Evolutionary conservation across 2,329 filamentous ascomycete genomes (phyloP).

Genomic region (Penicillium sp.): DNA sequence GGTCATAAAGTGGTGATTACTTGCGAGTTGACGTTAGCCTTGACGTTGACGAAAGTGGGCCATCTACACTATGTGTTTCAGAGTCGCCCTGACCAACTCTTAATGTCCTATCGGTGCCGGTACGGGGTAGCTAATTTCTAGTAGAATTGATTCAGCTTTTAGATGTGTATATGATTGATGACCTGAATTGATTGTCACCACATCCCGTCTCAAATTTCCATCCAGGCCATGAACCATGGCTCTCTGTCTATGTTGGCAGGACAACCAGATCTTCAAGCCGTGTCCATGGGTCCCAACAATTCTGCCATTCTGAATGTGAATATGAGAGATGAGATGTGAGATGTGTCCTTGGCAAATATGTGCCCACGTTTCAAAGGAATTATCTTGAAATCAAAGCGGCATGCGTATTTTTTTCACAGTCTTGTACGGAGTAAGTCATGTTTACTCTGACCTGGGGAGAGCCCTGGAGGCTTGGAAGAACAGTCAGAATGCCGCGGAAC

Average conservation of each 20-base stretch:
- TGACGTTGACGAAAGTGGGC: not conserved
- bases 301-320: not conserved
- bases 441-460: too few relatives aligned
- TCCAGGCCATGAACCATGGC: not conserved
- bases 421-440: too few relatives aligned
- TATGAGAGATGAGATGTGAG: too few relatives aligned
- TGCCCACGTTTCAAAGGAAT: too few relatives aligned
- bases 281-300: not conserved
- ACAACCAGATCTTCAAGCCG: not conserved
- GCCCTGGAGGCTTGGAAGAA: too few relatives aligned
- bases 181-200: not conserved
- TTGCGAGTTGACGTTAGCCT: not conserved
- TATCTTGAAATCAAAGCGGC: too few relatives aligned
- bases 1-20: not conserved
- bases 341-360: too few relatives aligned
- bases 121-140: not conserved
- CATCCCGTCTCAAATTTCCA: not conserved
- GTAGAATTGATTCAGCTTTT: too few relatives aligned
- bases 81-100: not conserved
- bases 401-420: too few relatives aligned
- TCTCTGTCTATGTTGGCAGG: not conserved
- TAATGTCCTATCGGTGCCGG: not conserved
- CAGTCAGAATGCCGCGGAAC: too few relatives aligned
- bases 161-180: too few relatives aligned
- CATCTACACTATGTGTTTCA: not conserved